Base-by-base conservation (phyloP, 1,284 basidiomycete species). In the Crepidotus sp. region DNA sequence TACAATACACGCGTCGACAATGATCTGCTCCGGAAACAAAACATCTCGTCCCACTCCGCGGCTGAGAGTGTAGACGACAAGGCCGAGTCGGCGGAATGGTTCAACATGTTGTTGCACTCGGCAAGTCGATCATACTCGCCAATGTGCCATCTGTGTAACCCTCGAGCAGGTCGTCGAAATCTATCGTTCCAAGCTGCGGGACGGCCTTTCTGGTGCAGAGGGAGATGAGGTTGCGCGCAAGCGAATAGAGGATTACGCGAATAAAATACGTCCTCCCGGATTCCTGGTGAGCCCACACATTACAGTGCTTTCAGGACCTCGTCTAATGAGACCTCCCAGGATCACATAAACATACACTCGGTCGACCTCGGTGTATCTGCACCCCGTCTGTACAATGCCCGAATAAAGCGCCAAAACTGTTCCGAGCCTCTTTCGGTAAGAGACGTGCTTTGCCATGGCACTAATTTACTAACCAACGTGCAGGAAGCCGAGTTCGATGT, bases 291-390 rank as follows among this genome's bases (percentile, higher is more conserved):
- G 80, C 56, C 22, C 11, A 27, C 36, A 29, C 21, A 48, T 44
- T 42, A 30, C 40, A 32, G 14, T 37, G n/a, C n/a, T n/a, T n/a
- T 35, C 45, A 40, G 40, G 13, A 13, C 48, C 33, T 24, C 17
- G n/a, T 38, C 14, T 34, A 17, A 11, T 30, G 13, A 25, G 24
- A 9, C 36, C 21, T 6, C 39, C n/a, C 46, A 88, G 85, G 84
- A 86, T 53, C 70, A 78, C 51, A 83, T 89, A 48, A 76, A 75
- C 42, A 70, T 90, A 11, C 82, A 86, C 55, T 77, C 83, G 2
- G 74, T 89, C 6, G 73, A 86, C 55, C 66, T 88, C 33, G 85
- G 85, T 7, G 63, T 68, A 7, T 77, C 80, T 6, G 84, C 84
- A 0, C 85, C 85, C 10, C 69, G 67, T 17, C 54, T 89, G 18